These are phyloP conservation scores for Cladosporium velox DNA, from an alignment of 2,329 filamentous ascomycete genomes.

Conservation along the genomic window DNA sequence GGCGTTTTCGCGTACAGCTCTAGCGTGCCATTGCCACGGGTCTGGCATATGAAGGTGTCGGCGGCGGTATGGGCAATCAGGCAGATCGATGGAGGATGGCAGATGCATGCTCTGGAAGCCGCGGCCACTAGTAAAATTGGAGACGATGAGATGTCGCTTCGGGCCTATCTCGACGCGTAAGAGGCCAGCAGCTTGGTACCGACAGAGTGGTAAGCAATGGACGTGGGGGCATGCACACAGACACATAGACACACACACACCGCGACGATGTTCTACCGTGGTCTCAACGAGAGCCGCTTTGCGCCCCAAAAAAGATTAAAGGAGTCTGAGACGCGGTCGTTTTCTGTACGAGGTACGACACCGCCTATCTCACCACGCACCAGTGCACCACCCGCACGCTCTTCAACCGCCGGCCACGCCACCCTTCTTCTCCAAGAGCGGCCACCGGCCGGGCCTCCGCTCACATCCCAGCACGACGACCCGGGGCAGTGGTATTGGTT, in stretches of 20 bases:
- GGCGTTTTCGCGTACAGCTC: constrained; percentile 9
- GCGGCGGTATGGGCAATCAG: background rate
- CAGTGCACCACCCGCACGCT: background rate
- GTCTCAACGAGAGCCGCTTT: background rate
- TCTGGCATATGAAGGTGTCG: background rate
- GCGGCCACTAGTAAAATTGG: background rate
- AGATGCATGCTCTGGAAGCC: background rate
- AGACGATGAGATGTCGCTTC: constrained; percentile 5
- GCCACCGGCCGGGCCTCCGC: background rate
- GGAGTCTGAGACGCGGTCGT: background rate
- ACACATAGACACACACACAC: background rate
- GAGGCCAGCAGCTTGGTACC: background rate
- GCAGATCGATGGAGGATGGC: constrained; percentile 1
- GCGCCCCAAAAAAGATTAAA: background rate
- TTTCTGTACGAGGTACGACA: constrained; percentile 8
- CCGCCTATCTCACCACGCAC: background rate
- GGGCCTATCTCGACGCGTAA: constrained; percentile 5
- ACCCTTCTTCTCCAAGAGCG: background rate
- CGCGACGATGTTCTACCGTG: constrained; percentile 4
- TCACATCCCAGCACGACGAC: constrained; percentile 1
- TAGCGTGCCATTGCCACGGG: constrained; percentile 6
- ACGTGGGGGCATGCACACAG: background rate
- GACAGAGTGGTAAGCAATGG: constrained; percentile 1
- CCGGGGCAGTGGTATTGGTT: constrained; percentile 5
- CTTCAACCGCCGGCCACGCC: background rate